Percentiles rank a stretch among this genome's conserved stretches.
These are phyloP conservation scores for Coniella vitis DNA, from an alignment of 2,329 filamentous ascomycete species.

Conservation along the genomic window DNA sequence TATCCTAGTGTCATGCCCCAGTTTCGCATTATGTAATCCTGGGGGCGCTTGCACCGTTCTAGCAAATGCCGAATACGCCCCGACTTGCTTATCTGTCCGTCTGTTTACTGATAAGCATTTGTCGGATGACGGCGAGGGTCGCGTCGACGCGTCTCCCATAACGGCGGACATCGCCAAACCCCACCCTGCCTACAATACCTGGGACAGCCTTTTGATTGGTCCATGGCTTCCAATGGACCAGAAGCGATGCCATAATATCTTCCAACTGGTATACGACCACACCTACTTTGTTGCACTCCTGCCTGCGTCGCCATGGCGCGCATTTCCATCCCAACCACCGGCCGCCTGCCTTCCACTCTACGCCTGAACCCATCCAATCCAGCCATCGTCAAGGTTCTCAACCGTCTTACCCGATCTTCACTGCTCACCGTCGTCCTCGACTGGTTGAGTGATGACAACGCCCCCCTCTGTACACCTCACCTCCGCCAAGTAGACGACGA, in stretches of 20 bases:
- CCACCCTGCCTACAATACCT: too few relatives aligned
- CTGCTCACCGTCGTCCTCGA: slow-evolving; percentile 66
- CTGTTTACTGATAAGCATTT: background rate
- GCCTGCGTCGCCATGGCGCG: slow-evolving; percentile 36
- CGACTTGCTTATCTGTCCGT: background rate
- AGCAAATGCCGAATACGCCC: background rate
- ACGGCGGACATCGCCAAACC: background rate
- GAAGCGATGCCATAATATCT: background rate
- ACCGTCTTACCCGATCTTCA: slow-evolving; percentile 63
- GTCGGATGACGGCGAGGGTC: background rate
- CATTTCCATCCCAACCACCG: slow-evolving; percentile 63
- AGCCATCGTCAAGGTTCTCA: slow-evolving; percentile 59
- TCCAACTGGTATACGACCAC: background rate
- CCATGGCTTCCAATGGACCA: background rate
- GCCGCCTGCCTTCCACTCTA: slow-evolving; percentile 63
- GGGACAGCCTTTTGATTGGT: too few relatives aligned
- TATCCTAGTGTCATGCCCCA: too few relatives aligned
- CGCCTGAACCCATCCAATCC: slow-evolving; percentile 60
- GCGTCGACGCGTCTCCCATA: slow-evolving; percentile 6
- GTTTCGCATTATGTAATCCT: too few relatives aligned
- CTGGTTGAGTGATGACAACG: slow-evolving; percentile 67
- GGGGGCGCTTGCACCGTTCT: too few relatives aligned
- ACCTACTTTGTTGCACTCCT: background rate
- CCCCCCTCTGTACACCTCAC: slow-evolving; percentile 52
- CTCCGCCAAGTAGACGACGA: slow-evolving; percentile 34